These are phyloP conservation scores for Yamadazyma triangularis DNA, from an alignment of 1,139 yeast genomes.

Conservation along the genomic window DNA sequence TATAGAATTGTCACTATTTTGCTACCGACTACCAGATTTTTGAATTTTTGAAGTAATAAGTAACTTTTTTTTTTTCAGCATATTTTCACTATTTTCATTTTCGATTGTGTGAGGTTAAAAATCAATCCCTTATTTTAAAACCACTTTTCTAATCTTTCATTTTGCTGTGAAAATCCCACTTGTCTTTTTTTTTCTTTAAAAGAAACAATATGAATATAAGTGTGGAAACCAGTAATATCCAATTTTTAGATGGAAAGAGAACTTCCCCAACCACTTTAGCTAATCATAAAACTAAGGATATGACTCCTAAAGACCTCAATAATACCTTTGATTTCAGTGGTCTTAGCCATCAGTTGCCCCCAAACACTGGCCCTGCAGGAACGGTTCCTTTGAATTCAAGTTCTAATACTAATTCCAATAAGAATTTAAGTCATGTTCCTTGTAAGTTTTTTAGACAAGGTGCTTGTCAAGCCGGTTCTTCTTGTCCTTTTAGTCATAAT, in stretches of 20 bases:
- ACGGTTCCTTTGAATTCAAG: constrained; percentile 16
- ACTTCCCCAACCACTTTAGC: constrained; percentile 1
- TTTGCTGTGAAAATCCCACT: too few relatives aligned
- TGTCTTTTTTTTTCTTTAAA: too few relatives aligned
- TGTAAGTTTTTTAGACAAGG: constrained; percentile 92
- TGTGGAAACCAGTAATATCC: constrained; percentile 6
- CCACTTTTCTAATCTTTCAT: too few relatives aligned
- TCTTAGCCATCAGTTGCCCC: constrained; percentile 23
- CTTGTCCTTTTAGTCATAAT: constrained; percentile 90
- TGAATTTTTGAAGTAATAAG: too few relatives aligned
- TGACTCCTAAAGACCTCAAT: constrained; percentile 2
- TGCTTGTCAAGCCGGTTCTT: constrained; percentile 85
- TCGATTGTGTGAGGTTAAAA: too few relatives aligned
- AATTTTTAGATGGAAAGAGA: constrained; percentile 2
- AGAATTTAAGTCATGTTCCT: constrained; percentile 82
- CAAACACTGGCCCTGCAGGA: constrained; percentile 42
- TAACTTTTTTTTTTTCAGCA: too few relatives aligned
- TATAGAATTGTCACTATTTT: too few relatives aligned
- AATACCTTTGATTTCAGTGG: constrained; percentile 6
- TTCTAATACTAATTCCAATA: constrained; percentile 15
- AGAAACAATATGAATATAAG: constrained; percentile 7
- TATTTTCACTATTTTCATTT: too few relatives aligned
- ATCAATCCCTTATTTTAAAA: too few relatives aligned
- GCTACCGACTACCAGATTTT: too few relatives aligned
- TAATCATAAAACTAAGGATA: not conserved